Evolutionary conservation across 2,329 filamentous ascomycete species (phyloP), one percentile per base, ranked within the genome.

Genomic region (Grosmannia penicillata): DNA sequence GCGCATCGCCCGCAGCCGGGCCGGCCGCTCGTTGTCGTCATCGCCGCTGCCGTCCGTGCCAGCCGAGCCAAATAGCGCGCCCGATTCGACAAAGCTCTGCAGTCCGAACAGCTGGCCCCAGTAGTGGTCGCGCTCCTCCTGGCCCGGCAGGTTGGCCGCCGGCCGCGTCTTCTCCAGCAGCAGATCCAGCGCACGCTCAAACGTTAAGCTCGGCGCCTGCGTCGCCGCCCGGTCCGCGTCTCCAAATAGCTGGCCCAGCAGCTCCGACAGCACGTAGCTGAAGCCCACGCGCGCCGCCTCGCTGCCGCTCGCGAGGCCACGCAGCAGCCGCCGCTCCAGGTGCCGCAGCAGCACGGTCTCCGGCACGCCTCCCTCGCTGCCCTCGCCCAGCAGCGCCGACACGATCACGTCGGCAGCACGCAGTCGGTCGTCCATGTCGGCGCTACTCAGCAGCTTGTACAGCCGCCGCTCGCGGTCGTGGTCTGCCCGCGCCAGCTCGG

Each of bases 221-320:
- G 29, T 63, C 58, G 13, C 62, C 48, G 2, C 72, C 72, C 50
- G n/a, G n/a, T n/a, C n/a, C n/a, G n/a, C n/a, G n/a, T n/a, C n/a
- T n/a, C n/a, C n/a, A n/a, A 81, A 82, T 6, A 87, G 59, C 51
- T 89, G 75, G 5, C 72, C 68, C 32, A 94, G 55, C 8, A 93
- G 62, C 57, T 95, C 87, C 0, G 86, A 81, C 47, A 96, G 62
- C 0, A 89, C 89, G 39, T 95, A 68, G 38, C 85, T 93, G 56
- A 93, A 95, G 4, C 91, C 91, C 36, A 91, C 63, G 21, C 91
- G 72, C 15, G 89, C 85, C 11, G 83, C 84, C 61, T 94, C 94
- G 41, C 85, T 78, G 39, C 85, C 80, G 55, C 86, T 95, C 44
- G 87, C 86, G 15, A 96, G 74, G 29, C 91, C 91, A 39, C 83